Evolutionary conservation across 1,284 basidiomycete species (phyloP), one percentile per base, ranked within the genome.

Genomic region (Porphyrellus sp.): DNA sequence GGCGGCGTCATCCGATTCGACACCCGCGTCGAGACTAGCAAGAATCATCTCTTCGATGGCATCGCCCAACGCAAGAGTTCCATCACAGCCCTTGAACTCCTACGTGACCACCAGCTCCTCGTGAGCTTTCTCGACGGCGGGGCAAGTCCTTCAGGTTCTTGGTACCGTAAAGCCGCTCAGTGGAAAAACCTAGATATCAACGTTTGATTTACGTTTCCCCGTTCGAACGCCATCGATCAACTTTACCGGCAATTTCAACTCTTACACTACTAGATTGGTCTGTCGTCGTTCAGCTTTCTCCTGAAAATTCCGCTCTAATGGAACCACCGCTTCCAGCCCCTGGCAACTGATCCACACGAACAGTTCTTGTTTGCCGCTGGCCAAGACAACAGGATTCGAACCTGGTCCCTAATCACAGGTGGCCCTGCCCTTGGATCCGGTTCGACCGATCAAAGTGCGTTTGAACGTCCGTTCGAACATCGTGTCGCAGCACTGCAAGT

Each of bases 361-460:
- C 76, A 83, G 43, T 83, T 86, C 56, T 62, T 93, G 15, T 91
- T 91, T 60, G 83, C 83, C 5, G 85, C 83, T 1, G 89, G 89
- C 4, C 77, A 83, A 64, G 81, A 86, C 73, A 62, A 76, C 59
- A 69, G 77, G 58, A 72, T 89, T 66, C 75, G 84, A 24, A 77
- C 76, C 1, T 90, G 87, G 87, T 85, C 84, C 4, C 62, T 89
- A 7, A 73, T 67, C 7, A 78, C 76, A 5, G 86, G 85, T 7
- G 67, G 69, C 2, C 33, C 58, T 12, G 69, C 72, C 8, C 63
- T 83, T 24, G 46, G 18, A 46, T 23, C 48, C 6, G 25, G 20
- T 38, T 51, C 42, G 8, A 35, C 37, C 24, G 18, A 51, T 52
- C 51, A 35, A 21, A 33, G 27, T 63, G 55, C 71, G 11, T 74